A percentile compares a stretch with the other conserved stretches of the same genome.
Evolutionary conservation across 169 alveolate species (phyloP).

Genomic region (Plasmodium knowlesi): DNA sequence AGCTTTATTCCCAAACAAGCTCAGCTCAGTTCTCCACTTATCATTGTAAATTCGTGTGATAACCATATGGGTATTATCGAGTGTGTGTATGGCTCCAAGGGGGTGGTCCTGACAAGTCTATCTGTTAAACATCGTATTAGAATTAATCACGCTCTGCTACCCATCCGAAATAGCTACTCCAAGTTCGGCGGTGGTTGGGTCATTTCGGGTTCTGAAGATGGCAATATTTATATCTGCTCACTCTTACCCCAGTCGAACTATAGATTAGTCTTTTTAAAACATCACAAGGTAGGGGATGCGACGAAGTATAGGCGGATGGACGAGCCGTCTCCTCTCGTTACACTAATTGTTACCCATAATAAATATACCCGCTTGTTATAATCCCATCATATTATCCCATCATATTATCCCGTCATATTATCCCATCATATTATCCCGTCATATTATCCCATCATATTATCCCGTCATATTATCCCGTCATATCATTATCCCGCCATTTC

Average conservation of each 20-base stretch:
- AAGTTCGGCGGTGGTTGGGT: constrained; percentile 88
- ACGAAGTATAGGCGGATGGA: neutral
- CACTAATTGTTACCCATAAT: constrained; percentile 28
- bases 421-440: no score
- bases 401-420: no score
- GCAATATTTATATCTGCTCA: constrained; percentile 82
- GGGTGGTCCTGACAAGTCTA: constrained; percentile 68
- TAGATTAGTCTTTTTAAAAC: constrained; percentile 41
- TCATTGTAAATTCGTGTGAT: constrained; percentile 86
- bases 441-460: constrained; percentile 4
- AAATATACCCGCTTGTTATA: no score
- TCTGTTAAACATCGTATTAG: constrained; percentile 76
- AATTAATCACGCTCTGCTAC: constrained; percentile 82
- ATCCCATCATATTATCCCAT: no score
- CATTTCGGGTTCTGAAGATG: constrained; percentile 85
- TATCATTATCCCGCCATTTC: neutral
- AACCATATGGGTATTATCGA: constrained; percentile 86
- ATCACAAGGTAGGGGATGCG: constrained; percentile 74
- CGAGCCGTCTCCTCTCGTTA: constrained; percentile 12
- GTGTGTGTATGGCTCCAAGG: constrained; percentile 82
- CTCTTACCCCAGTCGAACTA: constrained; percentile 69
- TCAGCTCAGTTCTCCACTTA: constrained; percentile 70
- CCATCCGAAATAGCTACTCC: constrained; percentile 81
- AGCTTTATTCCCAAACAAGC: constrained; percentile 82
- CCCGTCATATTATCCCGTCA: constrained; percentile 12